phyloP scores from a whole-genome alignment of 2,329 filamentous ascomycete species.

The Colletotrichum simmondsii region DNA sequence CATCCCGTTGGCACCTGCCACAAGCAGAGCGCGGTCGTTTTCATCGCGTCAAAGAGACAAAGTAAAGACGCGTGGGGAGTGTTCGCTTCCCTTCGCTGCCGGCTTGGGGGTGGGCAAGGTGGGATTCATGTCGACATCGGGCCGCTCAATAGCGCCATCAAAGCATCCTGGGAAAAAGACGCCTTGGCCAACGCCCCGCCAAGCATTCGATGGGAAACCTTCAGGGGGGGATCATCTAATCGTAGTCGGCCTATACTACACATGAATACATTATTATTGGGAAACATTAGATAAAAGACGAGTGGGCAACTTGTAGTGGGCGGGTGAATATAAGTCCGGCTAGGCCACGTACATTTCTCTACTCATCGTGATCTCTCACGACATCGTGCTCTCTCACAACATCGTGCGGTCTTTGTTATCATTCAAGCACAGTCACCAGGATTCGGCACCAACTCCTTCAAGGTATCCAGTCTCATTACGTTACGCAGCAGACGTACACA shows the following conservation, averaged over 20 bases:
- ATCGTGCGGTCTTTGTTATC: neutral
- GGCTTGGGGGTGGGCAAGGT: slow-evolving; percentile 15
- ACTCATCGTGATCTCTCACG: too few relatives aligned
- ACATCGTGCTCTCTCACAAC: too few relatives aligned
- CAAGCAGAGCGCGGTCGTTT: neutral
- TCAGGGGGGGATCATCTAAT: too few relatives aligned
- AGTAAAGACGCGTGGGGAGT: too few relatives aligned
- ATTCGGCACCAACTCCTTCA: neutral
- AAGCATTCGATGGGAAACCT: neutral
- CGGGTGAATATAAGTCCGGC: too few relatives aligned
- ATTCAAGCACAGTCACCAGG: neutral
- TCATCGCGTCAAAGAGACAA: neutral
- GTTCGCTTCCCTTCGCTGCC: too few relatives aligned
- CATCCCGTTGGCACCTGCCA: neutral
- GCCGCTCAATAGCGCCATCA: slow-evolving; percentile 25
- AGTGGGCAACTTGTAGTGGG: too few relatives aligned
- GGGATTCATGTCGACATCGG: slow-evolving; percentile 26
- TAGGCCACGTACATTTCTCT: too few relatives aligned
- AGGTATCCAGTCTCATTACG: neutral
- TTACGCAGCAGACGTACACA: neutral
- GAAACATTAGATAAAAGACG: too few relatives aligned
- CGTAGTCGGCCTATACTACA: too few relatives aligned
- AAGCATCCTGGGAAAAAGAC: neutral
- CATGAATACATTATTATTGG: too few relatives aligned
- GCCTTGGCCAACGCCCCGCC: neutral